Evolutionary conservation across 257 asterid species (phyloP), one percentile per base, ranked within the genome.

Genomic region (Nicotiana attenuata): DNA sequence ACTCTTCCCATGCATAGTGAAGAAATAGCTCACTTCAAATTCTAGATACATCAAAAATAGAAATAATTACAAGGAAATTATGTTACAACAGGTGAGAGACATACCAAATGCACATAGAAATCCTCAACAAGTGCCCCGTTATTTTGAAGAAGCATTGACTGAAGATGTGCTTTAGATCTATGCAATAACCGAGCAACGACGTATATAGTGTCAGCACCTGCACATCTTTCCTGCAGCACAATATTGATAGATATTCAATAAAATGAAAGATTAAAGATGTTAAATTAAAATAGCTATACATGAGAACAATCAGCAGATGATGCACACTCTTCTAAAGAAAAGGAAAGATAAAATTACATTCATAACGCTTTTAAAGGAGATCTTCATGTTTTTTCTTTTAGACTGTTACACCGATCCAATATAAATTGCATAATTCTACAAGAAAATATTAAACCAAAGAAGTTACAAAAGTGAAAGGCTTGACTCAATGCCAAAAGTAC

Each of bases 151-250:
- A 96, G 98, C 93, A 89, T 91, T 50, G 98, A 90, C 76, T 94
- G 99, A 83, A 96, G 92, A 90, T 96, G 95, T 65, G 90, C 82
- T 89, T 90, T 96, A 73, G 98, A 96, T 93, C 91, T 91, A 90
- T 89, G 93, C 93, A 96, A 91, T 85, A 96, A 88, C 89, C 89
- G 93, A 90, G 98, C 98, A 90, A 96, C 97, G 86, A 94, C 93
- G 84, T 91, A 87, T 79, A 93, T 81, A 82, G 95, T 89, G 91
- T 94, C 98, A 84, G 97, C 97, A 85, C 92, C 99, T 55, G 97
- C 93, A 91, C 99, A 96, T 88, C 99, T 92, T 91, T 94, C 99
- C 99, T 96, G 99, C 96, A 90, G 87, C 88, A 89, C 63, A 82
- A 87, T 64, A 33, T 85, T 78, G 75, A 83, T 59, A 80, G 33